Conservation (phyloP, 2,329 filamentous ascomycete genomes). For the Cladophialophora bantiana region DNA sequence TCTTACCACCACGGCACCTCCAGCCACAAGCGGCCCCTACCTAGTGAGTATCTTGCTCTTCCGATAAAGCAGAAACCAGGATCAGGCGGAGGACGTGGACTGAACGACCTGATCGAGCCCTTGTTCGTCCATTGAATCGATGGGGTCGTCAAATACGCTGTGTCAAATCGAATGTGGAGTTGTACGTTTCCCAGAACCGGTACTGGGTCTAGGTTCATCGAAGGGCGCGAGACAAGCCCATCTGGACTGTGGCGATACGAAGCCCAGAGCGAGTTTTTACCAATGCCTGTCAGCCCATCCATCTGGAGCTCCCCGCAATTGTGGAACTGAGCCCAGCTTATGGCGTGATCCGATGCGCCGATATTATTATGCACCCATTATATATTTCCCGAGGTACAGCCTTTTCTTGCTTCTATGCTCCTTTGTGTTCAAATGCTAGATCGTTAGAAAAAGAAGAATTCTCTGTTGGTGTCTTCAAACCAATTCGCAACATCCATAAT, state of each 20-base stretch:
- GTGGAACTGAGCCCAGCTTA: background rate
- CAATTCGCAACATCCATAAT: constrained; percentile 4
- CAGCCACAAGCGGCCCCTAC: too few relatives aligned
- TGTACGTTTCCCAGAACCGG: background rate
- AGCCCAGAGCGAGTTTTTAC: background rate
- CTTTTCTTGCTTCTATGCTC: background rate
- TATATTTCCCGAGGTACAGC: constrained; percentile 5
- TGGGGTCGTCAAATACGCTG: too few relatives aligned
- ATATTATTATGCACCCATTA: background rate
- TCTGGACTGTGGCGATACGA: background rate
- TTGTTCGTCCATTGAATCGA: too few relatives aligned
- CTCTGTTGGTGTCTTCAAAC: background rate
- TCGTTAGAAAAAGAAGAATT: background rate
- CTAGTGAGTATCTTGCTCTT: too few relatives aligned
- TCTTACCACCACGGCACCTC: too few relatives aligned
- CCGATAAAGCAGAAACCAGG: too few relatives aligned
- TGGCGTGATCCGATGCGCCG: constrained; percentile 16
- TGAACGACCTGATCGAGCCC: too few relatives aligned
- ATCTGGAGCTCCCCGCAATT: background rate
- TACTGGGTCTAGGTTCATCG: background rate
- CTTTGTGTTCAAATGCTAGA: background rate
- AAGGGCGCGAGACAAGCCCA: background rate
- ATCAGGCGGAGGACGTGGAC: too few relatives aligned
- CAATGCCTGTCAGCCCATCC: background rate
- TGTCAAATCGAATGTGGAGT: background rate